Evolutionary conservation across 805 yeast species (phyloP).

Genomic region (Ogataea kodamae): DNA sequence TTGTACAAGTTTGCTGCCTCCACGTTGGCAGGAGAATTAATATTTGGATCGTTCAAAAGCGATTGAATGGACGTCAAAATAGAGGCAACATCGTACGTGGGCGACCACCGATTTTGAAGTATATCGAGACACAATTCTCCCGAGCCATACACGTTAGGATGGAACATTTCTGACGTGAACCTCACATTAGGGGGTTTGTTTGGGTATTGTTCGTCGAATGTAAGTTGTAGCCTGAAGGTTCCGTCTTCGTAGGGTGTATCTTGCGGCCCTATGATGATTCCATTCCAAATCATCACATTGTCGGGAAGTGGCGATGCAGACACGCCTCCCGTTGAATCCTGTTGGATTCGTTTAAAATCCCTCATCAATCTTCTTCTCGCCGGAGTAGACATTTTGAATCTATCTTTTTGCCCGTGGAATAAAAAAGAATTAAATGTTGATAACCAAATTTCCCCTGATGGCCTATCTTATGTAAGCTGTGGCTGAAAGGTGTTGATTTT

Average conservation of each 20-base stretch:
- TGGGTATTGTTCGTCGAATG: slow-evolving; percentile 96
- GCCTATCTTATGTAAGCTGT: too few relatives aligned
- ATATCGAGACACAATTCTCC: slow-evolving; percentile 97
- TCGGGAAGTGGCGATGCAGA: slow-evolving; percentile 97
- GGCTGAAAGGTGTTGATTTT: too few relatives aligned
- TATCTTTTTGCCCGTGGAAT: slow-evolving; percentile 10
- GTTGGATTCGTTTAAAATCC: slow-evolving; percentile 97
- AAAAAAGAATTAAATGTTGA: slow-evolving; percentile 7
- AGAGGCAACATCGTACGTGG: slow-evolving; percentile 95
- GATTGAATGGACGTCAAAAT: slow-evolving; percentile 91
- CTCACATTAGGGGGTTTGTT: slow-evolving; percentile 94
- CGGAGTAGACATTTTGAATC: slow-evolving; percentile 80
- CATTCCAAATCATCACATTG: slow-evolving; percentile 97
- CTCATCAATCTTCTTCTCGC: slow-evolving; percentile 99
- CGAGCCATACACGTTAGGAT: slow-evolving; percentile 92
- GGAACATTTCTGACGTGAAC: slow-evolving; percentile 92
- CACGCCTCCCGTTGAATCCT: slow-evolving; percentile 97
- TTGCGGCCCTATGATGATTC: slow-evolving; percentile 95
- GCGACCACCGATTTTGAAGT: slow-evolving; percentile 96
- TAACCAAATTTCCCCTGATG: too few relatives aligned
- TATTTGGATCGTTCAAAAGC: slow-evolving; percentile 91
- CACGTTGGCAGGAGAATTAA: slow-evolving; percentile 94
- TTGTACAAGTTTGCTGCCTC: slow-evolving; percentile 95
- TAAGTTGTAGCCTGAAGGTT: slow-evolving; percentile 79
- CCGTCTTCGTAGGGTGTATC: slow-evolving; percentile 99